phyloP scores from a whole-genome alignment of 345 rosid genomes.

The Brassica rapa region DNA sequence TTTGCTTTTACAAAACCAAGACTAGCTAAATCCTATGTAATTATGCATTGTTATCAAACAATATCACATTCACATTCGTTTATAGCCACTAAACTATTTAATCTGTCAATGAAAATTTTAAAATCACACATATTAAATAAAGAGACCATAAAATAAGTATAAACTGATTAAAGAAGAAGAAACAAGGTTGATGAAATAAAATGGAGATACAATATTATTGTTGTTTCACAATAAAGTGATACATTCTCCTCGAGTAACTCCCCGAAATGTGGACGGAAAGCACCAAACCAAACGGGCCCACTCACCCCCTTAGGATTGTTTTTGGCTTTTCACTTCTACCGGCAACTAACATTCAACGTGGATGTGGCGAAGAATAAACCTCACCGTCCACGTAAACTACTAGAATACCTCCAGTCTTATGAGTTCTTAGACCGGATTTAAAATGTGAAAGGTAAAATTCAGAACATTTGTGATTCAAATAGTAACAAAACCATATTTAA shows the following conservation, averaged over 20 bases:
- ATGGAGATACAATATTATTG: constrained; percentile 8
- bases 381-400: not conserved
- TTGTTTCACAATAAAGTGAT: constrained; percentile 24
- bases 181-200: not conserved
- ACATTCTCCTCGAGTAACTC: constrained; percentile 42
- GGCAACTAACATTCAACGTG: constrained; percentile 5
- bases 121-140: not conserved
- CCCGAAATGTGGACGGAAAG: constrained; percentile 35
- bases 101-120: not conserved
- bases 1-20: constrained; percentile 34
- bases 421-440: not conserved
- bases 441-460: too few relatives aligned
- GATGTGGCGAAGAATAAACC: not conserved
- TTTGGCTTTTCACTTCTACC: not conserved
- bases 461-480: too few relatives aligned
- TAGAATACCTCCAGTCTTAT: not conserved
- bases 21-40: constrained; percentile 41
- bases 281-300: constrained; percentile 29
- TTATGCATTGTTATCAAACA: constrained; percentile 25
- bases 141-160: not conserved
- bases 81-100: not conserved
- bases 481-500: too few relatives aligned
- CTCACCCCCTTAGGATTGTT: not conserved
- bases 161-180: not conserved
- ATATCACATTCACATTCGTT: constrained; percentile 15